Evolutionary conservation across 257 asterid genomes (phyloP).

Genomic region (Solanum gandarillasii): DNA sequence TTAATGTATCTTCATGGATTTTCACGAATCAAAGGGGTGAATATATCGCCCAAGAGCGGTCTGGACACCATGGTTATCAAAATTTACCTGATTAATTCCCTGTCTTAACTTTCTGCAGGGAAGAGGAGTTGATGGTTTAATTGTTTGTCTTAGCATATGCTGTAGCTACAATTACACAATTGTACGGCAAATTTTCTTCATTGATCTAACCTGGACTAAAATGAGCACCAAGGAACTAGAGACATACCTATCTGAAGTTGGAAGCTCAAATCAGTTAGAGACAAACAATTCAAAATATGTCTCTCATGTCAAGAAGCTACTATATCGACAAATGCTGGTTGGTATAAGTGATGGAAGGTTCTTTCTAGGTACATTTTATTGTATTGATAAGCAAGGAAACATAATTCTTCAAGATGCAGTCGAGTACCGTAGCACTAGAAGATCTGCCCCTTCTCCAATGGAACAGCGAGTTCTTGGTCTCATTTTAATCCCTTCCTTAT

Average conservation of each 20-base stretch:
- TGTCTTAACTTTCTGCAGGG: background rate
- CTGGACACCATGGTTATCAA: background rate
- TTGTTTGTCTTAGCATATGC: background rate
- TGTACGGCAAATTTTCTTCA: background rate
- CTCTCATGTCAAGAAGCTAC: constrained; percentile 48
- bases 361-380: constrained; percentile 71
- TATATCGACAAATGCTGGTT: constrained; percentile 47
- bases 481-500: constrained; percentile 69
- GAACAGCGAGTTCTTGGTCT: constrained; percentile 83
- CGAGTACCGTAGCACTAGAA: constrained; percentile 78
- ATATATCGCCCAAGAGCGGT: background rate
- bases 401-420: constrained; percentile 88
- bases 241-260: background rate
- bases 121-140: background rate
- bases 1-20: background rate
- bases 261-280: constrained; percentile 20
- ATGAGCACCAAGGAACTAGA: background rate
- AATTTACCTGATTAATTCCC: background rate
- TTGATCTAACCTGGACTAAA: background rate
- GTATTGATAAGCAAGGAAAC: constrained; percentile 89
- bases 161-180: background rate
- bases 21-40: background rate
- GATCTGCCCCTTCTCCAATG: constrained; percentile 66
- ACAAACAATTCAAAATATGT: constrained; percentile 24
- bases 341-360: constrained; percentile 82